Evolutionary conservation across 345 rosid genomes (phyloP).

Genomic region (Angophora floribunda): DNA sequence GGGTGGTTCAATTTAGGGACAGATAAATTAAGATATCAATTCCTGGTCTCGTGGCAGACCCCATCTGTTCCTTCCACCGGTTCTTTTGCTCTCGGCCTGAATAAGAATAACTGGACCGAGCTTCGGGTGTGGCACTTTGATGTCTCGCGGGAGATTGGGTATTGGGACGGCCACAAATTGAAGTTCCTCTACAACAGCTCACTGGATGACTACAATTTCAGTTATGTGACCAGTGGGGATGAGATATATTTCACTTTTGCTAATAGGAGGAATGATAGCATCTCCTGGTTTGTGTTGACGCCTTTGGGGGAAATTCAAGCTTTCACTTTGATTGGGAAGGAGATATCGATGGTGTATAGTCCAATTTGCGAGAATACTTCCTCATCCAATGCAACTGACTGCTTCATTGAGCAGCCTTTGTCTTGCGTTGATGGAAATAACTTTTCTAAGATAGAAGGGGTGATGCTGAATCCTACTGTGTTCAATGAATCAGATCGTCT

Average conservation of each 20-base stretch:
- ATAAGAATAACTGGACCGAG: neutral
- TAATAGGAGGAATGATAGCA: neutral
- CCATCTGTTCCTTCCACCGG: neutral
- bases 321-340: neutral
- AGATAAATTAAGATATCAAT: neutral
- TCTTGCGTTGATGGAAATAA: neutral
- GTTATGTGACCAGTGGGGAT: neutral
- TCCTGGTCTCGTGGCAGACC: neutral
- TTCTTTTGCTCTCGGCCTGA: neutral
- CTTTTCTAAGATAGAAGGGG: neutral
- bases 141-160: neutral
- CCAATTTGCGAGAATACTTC: neutral
- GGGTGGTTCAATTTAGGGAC: neutral
- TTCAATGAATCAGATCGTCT: neutral
- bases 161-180: neutral
- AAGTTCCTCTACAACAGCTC: neutral
- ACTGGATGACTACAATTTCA: neutral
- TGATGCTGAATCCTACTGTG: neutral
- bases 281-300: slow-evolving; percentile 4
- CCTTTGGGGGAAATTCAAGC: neutral
- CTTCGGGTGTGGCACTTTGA: neutral
- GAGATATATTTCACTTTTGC: neutral
- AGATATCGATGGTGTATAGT: neutral
- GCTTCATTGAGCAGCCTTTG: neutral
- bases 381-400: neutral